phyloP scores from a whole-genome alignment of 495 filamentous ascomycete species.

The Saxophila tyrrhenica region DNA sequence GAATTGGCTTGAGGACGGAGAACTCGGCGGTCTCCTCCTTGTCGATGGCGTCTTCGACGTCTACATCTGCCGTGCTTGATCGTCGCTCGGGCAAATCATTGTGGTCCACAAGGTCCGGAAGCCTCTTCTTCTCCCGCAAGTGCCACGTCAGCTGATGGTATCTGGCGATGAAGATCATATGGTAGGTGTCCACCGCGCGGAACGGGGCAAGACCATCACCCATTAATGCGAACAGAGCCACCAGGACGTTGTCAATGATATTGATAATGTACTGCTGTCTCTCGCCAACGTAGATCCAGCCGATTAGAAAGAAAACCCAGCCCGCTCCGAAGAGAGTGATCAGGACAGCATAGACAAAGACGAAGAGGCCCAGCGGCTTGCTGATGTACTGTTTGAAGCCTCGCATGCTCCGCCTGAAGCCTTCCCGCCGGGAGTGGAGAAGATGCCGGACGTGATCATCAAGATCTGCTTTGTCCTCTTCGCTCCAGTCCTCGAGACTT shows the following conservation, averaged over 20 bases:
- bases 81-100: constrained; percentile 50
- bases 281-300: constrained; percentile 70
- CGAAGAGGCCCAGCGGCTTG: constrained; percentile 62
- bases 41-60: constrained; percentile 22
- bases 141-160: constrained; percentile 63
- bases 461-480: constrained; percentile 56
- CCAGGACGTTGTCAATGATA: constrained; percentile 64
- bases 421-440: constrained; percentile 63
- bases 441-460: constrained; percentile 76
- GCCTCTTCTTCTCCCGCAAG: constrained; percentile 46
- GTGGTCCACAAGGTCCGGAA: constrained; percentile 55
- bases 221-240: constrained; percentile 65
- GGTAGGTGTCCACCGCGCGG: constrained; percentile 67
- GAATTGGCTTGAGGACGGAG: constrained; percentile 48
- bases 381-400: constrained; percentile 63
- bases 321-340: constrained; percentile 72
- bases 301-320: constrained; percentile 77
- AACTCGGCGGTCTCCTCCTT: constrained; percentile 36
- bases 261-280: constrained; percentile 58
- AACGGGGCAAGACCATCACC: constrained; percentile 70
- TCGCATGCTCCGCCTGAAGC: constrained; percentile 62
- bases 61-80: constrained; percentile 21
- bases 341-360: constrained; percentile 67
- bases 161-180: constrained; percentile 61
- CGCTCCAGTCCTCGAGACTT: constrained; percentile 54